Percentiles rank a stretch among this genome's conserved stretches.
phyloP scores from a whole-genome alignment of 805 yeast species.

The Starmerella bombi region DNA sequence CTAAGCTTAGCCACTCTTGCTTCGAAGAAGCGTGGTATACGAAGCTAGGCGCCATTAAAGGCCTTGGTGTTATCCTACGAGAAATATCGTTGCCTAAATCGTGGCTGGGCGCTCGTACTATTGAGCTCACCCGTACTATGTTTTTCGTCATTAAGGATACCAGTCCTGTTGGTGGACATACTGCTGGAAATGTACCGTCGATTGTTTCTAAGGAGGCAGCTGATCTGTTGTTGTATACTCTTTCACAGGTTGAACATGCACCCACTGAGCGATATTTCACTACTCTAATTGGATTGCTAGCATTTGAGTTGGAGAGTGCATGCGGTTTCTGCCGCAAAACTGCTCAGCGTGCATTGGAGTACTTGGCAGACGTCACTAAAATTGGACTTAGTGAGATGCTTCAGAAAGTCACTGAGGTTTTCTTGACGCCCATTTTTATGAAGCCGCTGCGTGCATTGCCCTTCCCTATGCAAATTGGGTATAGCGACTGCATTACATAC shows the following conservation, averaged over 20 bases:
- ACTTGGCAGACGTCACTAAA: constrained; percentile 54
- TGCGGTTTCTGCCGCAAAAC: constrained; percentile 70
- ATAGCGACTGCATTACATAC: constrained; percentile 91
- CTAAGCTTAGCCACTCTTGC: constrained; percentile 79
- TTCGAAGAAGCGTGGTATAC: constrained; percentile 77
- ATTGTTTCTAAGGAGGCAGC: constrained; percentile 63
- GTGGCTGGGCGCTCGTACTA: constrained; percentile 67
- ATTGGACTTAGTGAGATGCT: constrained; percentile 64
- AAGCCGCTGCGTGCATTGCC: constrained; percentile 95
- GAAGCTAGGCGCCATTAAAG: constrained; percentile 80
- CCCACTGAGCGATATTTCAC: constrained; percentile 62
- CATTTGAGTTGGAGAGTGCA: constrained; percentile 84
- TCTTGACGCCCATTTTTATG: constrained; percentile 88
- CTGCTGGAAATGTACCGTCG: constrained; percentile 76
- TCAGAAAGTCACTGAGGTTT: constrained; percentile 66
- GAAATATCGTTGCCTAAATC: constrained; percentile 53
- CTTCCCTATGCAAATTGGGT: constrained; percentile 97
- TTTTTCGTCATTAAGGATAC: constrained; percentile 75
- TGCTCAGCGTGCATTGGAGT: constrained; percentile 55
- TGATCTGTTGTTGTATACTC: constrained; percentile 46
- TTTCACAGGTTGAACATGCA: constrained; percentile 28
- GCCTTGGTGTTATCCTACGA: constrained; percentile 57
- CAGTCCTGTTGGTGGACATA: constrained; percentile 22
- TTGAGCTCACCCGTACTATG: constrained; percentile 74
- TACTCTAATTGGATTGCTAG: constrained; percentile 74